These are phyloP conservation scores for Sugiyamaella chiloensis DNA, from an alignment of 805 yeast genomes.

Conservation along the genomic window DNA sequence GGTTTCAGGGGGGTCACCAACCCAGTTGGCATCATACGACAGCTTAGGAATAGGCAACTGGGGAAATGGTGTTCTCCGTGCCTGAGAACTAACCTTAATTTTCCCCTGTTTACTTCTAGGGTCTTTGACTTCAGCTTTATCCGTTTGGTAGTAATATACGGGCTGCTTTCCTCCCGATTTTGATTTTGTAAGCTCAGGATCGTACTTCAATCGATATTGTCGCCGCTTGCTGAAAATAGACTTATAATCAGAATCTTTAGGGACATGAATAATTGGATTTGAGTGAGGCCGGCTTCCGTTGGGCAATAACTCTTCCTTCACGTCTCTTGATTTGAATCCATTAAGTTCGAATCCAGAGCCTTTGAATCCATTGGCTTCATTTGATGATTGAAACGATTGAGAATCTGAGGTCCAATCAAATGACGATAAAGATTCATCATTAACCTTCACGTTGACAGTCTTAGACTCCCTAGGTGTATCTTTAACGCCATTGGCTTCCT, in stretches of 20 bases:
- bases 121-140: constrained; percentile 3
- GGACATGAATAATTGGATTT: too few relatives aligned
- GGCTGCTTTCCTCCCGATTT: constrained; percentile 38
- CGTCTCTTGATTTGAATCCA: background rate
- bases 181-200: constrained; percentile 49
- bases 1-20: constrained; percentile 70
- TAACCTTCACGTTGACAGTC: too few relatives aligned
- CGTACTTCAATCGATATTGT: constrained; percentile 43
- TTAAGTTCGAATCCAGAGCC: background rate
- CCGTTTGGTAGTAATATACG: constrained; percentile 25
- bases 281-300: too few relatives aligned
- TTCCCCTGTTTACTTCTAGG: constrained; percentile 21
- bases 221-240: constrained; percentile 19
- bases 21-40: constrained; percentile 62
- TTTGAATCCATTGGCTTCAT: background rate
- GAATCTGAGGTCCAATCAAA: background rate
- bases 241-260: background rate
- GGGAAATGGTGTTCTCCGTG: constrained; percentile 23
- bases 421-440: too few relatives aligned
- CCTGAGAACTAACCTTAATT: constrained; percentile 17
- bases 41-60: constrained; percentile 35
- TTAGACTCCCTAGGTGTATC: too few relatives aligned
- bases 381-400: background rate
- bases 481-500: too few relatives aligned
- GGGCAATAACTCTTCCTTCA: too few relatives aligned